These are phyloP conservation scores for Scheffersomyces quercinus DNA, from an alignment of 1,139 yeast species.

Conservation along the genomic window DNA sequence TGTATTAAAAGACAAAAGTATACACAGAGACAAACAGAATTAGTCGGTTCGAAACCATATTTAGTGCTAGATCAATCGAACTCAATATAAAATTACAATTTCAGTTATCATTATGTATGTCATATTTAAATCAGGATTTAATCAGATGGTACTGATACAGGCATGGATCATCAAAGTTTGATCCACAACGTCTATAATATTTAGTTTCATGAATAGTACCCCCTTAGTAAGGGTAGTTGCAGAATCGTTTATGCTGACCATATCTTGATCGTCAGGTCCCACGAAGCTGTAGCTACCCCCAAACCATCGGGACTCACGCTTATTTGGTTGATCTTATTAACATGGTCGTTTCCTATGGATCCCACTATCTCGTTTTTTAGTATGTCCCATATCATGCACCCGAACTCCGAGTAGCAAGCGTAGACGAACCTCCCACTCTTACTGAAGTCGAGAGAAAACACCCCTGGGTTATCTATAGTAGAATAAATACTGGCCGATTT, in stretches of 20 bases:
- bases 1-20: too few relatives aligned
- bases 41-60: too few relatives aligned
- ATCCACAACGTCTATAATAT: too few relatives aligned
- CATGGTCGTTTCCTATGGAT: constrained; percentile 53
- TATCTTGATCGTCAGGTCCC: constrained; percentile 68
- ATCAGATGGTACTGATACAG: too few relatives aligned
- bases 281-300: constrained; percentile 68
- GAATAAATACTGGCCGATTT: constrained; percentile 16
- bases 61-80: too few relatives aligned
- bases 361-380: constrained; percentile 68
- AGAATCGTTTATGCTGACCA: constrained; percentile 46
- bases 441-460: constrained; percentile 72
- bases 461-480: constrained; percentile 59
- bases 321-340: constrained; percentile 63
- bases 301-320: constrained; percentile 73
- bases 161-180: too few relatives aligned
- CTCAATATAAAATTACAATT: too few relatives aligned
- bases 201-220: too few relatives aligned
- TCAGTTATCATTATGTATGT: too few relatives aligned
- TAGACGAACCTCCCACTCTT: constrained; percentile 74
- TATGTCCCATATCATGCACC: constrained; percentile 79
- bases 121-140: too few relatives aligned
- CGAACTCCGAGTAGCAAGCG: constrained; percentile 73
- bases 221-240: too few relatives aligned
- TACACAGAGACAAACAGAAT: too few relatives aligned